Base-by-base conservation (phyloP, 2,329 filamentous ascomycete species). In the Metarhizium rileyi region DNA sequence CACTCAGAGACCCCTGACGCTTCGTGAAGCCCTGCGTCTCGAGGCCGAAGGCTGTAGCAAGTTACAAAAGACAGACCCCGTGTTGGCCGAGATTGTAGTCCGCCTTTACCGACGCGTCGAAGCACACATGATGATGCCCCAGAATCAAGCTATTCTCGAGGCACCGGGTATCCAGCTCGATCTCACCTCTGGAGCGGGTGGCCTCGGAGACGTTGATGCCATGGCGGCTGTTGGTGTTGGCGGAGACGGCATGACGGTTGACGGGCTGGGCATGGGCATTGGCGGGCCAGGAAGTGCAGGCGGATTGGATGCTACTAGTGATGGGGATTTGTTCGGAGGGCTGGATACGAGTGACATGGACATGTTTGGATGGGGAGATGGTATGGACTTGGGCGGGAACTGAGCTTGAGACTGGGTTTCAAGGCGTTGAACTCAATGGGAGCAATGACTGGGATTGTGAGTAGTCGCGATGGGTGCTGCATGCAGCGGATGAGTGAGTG, bases 31-130 rank as follows among this genome's bases (percentile, higher is more conserved):
- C 33, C 71, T 88, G 33, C 76, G 76, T 55, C 65, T 69, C 47
- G 75, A 80, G 51, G 77, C 78, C 0, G 77, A 81, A 53, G 73
- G 77, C 41, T 83, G 77, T 50, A 74, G 74, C 52, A 70, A 68
- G 51, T 68, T 80, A 0, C 75, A 81, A 35, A 75, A 76, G 57
- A 68, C 68, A n/a, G 81, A 85, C 51, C 68, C 72, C 1, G 65
- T 69, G 18, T 67, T 78, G 42, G 81, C 81, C 1, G 83, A 86
- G 62, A 75, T 76, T 8, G 67, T 81, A 14, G 77, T 84, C 9
- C 78, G 83, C 7, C 72, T 86, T 7, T 71, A 84, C 60, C 72
- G 82, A 25, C 72, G 75, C 2, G 81, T 87, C 10, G 82, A 87
- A 63, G 74, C 76, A n/a, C 82, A 84, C 60, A 74, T 86, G 70